A percentile compares a stretch with the other conserved stretches of the same genome.
Conservation (phyloP, 225 moss, liverwort and hornwort genomes). For the Asterella californica region DNA sequence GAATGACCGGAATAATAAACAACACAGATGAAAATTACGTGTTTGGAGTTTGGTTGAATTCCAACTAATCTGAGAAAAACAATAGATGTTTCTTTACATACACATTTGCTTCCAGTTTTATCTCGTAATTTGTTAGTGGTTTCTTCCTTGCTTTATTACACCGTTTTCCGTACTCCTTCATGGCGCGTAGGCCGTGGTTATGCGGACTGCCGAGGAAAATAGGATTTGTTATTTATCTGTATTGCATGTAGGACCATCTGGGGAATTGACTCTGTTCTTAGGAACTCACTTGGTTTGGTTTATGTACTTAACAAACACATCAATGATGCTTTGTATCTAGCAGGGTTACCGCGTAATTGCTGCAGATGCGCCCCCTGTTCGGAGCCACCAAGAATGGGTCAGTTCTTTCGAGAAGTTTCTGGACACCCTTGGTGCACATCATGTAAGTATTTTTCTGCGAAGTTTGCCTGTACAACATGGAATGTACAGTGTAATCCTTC, state of each 20-base stretch:
- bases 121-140: no score
- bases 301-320: background rate
- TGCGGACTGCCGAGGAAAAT: no score
- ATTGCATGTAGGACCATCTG: background rate
- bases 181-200: no score
- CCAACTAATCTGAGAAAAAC: no score
- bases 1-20: no score
- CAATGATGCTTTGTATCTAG: background rate
- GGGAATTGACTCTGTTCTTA: background rate
- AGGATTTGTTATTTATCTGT: no score
- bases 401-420: slow-evolving; percentile 93
- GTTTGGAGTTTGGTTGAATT: no score
- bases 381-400: slow-evolving; percentile 92
- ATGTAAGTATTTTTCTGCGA: slow-evolving; percentile 40
- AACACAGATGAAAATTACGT: no score
- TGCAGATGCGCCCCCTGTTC: slow-evolving; percentile 90
- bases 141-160: no score
- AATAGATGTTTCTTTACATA: no score
- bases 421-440: slow-evolving; percentile 87
- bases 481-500: background rate
- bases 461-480: background rate
- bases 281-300: background rate
- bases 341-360: slow-evolving; percentile 95
- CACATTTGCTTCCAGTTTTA: no score
- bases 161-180: no score